These are phyloP conservation scores for Delitschia confertaspora DNA, from an alignment of 495 filamentous ascomycete species.

Conservation along the genomic window DNA sequence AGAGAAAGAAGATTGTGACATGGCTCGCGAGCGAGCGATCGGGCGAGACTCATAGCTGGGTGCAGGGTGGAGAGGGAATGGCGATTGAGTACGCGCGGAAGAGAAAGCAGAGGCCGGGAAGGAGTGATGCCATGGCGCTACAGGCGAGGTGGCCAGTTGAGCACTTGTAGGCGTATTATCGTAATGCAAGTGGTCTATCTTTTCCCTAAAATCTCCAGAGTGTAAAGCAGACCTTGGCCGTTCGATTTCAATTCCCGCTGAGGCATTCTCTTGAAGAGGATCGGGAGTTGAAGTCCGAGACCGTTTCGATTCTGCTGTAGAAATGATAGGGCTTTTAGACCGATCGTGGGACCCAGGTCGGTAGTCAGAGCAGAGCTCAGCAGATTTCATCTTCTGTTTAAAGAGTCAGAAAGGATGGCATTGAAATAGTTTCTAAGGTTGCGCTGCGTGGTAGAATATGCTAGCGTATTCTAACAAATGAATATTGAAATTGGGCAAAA, in stretches of 20 bases:
- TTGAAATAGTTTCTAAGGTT: constrained; percentile 8
- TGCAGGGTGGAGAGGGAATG: constrained; percentile 6
- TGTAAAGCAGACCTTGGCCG: constrained; percentile 81
- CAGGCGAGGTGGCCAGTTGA: constrained; percentile 32
- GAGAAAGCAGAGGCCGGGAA: constrained; percentile 31
- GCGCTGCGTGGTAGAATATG: constrained; percentile 2
- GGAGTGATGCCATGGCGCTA: constrained; percentile 33
- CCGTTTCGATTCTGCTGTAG: constrained; percentile 20
- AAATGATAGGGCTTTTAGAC: constrained; percentile 26
- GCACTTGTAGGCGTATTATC: not conserved
- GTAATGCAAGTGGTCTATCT: constrained; percentile 14
- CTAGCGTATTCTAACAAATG: too few species aligned
- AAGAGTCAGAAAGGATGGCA: constrained; percentile 3
- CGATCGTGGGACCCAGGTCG: constrained; percentile 17
- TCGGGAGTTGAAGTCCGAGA: constrained; percentile 22
- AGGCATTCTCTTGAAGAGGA: constrained; percentile 26
- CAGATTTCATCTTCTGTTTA: constrained; percentile 5
- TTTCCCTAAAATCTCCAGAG: constrained; percentile 69
- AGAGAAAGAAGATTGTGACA: constrained; percentile 64
- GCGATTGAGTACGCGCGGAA: constrained; percentile 9
- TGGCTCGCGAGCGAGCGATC: constrained; percentile 37
- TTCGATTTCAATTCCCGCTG: constrained; percentile 56
- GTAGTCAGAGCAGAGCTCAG: constrained; percentile 3
- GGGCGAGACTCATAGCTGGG: constrained; percentile 6
- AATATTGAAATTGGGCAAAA: not conserved